Base-by-base conservation (phyloP, 805 yeast species). In the Yueomyces sinensis region DNA sequence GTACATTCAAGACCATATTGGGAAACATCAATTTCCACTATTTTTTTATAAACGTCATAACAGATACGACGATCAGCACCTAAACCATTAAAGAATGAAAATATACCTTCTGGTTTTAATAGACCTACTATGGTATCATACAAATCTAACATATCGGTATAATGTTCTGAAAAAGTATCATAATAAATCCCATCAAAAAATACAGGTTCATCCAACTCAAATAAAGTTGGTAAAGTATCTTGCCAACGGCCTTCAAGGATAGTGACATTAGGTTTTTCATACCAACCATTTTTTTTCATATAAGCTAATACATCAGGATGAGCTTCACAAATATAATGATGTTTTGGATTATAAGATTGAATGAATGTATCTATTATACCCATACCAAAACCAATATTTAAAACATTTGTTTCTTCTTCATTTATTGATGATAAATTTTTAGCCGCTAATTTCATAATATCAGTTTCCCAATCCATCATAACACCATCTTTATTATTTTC, bases 401-500 rank as follows among this genome's bases (percentile, higher is more conserved):
- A 61, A 2, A 89, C 74, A 9, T 44, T 34, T n/a, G 45, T 59
- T 3, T 13, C 17, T 14, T 23, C n/a, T 11, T 59, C 46, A n/a
- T n/a, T n/a, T n/a, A n/a, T n/a, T 1, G 72, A 62, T 51, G 78
- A 76, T n/a, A 89, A 52, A 0, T 89, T 62, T 24, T 80, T 75
- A 36, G 93, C 79, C 1, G 94, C 94, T 13, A 76, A 65, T 34
- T 67, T 62, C 97, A 87, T 87, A 37, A 87, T 63, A 16, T 74
- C 71, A 4, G 74, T 67, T 53, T 87, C 97, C 97, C 97, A 87
- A 45, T 79, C 80, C 97, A 87, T 87, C 97, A 87, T 87, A 3
- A 87, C 96, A 14, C 95, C 97, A 48, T 87, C 96, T 32, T 70
- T 65, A 34, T 77, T 62, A 17, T 73, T 77, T 39, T 72, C 66